Conservation (phyloP, 2,329 filamentous ascomycete species). For the Lecanoromycetidae sp. region DNA sequence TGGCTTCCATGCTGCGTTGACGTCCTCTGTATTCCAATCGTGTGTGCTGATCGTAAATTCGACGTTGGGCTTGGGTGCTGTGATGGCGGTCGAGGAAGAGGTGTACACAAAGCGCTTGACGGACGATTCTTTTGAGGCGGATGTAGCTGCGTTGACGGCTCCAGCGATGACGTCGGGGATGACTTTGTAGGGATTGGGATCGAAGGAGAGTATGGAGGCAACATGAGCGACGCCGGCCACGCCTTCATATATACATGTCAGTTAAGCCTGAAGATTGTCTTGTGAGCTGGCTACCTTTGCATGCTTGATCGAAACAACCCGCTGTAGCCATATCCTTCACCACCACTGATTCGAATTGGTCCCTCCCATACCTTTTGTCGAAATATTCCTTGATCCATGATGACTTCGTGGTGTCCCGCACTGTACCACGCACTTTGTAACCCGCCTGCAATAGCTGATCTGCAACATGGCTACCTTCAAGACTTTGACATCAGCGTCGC, state of each 20-base stretch:
- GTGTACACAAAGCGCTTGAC: constrained; percentile 36
- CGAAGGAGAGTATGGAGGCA: constrained; percentile 32
- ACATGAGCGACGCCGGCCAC: constrained; percentile 35
- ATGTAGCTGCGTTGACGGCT: constrained; percentile 29
- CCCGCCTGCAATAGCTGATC: constrained; percentile 32
- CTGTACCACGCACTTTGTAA: constrained; percentile 36
- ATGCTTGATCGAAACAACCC: constrained; percentile 30
- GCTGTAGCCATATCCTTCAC: constrained; percentile 30
- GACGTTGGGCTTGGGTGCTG: constrained; percentile 26
- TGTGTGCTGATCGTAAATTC: constrained; percentile 25
- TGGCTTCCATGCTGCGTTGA: constrained; percentile 26
- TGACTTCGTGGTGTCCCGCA: constrained; percentile 26
- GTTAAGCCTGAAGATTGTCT: no score
- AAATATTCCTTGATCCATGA: constrained; percentile 29
- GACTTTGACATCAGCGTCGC: no score
- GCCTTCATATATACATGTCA: constrained; percentile 19
- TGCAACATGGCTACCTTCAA: constrained; percentile 32
- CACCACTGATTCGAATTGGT: constrained; percentile 28
- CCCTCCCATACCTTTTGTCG: constrained; percentile 21
- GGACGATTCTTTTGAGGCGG: constrained; percentile 30
- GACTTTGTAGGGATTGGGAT: constrained; percentile 31
- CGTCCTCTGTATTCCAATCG: constrained; percentile 29
- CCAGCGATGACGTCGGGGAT: constrained; percentile 31
- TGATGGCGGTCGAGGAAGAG: constrained; percentile 29
- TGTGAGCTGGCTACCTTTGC: constrained; percentile 24